Base-by-base conservation (phyloP, 2,329 filamentous ascomycete genomes). In the Alternaria panax region DNA sequence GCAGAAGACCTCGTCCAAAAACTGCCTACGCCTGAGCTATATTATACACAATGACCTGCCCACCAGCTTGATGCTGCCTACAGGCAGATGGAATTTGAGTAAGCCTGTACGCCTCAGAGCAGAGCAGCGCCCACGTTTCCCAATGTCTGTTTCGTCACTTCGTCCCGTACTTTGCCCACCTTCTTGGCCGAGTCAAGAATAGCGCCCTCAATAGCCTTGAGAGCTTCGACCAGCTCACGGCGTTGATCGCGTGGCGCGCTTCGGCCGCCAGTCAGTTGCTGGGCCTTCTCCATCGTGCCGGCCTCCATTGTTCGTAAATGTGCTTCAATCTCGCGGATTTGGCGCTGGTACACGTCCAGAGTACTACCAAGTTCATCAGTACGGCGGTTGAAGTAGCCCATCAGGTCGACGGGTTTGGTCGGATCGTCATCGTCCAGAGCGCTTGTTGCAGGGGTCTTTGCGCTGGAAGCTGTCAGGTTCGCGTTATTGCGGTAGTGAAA, bases 401-500 rank as follows among this genome's bases (percentile, higher is more conserved):
- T 76, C 9, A 84, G 72, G 61, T 84, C 81, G 5, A 80, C 75
- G 14, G 76, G 75, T 54, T 75, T 76, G 0, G 67, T 73, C 27
- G 72, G 67, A 36, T 75, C 73, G 58, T 75, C 71, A 56, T 81
- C 79, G 60, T 81, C 80, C 30, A 74, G 68, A 25, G 75, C 66
- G 12, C 65, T 68, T 16, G 67, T 57, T 9, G 67, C 61, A 22
- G 70, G 63, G 18, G 72, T 54, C 47, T 74, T 74, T 30, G 72
- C 48, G 45, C 69, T 71, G 1, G 75, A 74, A 7, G 75, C 60
- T 24, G 66, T 72, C 11, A 76, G 68, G 58, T 75, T 74, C 27
- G 72, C 75, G 45, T 84, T 83, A 58, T 77, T 73, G 42, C 73
- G 75, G 57, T 86, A 85, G 67, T 88, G 87, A 72, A 87, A 89